Percentiles rank a stretch among this genome's conserved stretches.
phyloP scores from a whole-genome alignment of 176 grass and related monocot species.

The Aegilops longissima region DNA sequence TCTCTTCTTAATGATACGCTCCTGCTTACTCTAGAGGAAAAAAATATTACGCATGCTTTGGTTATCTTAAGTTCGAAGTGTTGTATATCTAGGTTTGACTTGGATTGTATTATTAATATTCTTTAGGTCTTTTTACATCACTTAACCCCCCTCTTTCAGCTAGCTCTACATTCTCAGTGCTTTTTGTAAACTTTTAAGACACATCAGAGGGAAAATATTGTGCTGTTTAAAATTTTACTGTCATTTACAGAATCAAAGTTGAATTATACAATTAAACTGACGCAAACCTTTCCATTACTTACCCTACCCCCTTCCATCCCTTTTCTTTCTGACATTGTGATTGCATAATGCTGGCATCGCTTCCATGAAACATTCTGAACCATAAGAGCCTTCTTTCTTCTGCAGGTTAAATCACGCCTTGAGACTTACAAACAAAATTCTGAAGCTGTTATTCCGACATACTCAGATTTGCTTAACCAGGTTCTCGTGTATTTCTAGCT shows the following conservation, averaged over 20 bases:
- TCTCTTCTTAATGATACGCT: constrained; percentile 1
- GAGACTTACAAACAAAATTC: constrained; percentile 76
- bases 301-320: background rate
- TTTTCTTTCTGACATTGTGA: background rate
- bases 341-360: background rate
- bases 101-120: background rate
- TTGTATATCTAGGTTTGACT: background rate
- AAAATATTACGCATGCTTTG: background rate
- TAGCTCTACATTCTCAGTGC: background rate
- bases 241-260: background rate
- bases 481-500: constrained; percentile 45
- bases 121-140: background rate
- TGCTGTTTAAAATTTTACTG: constrained; percentile 10
- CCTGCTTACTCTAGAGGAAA: background rate
- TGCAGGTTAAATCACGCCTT: constrained; percentile 82
- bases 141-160: background rate
- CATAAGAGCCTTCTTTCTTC: constrained; percentile 11
- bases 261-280: background rate
- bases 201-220: background rate
- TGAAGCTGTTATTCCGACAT: constrained; percentile 74
- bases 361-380: background rate
- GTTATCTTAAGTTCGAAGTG: background rate
- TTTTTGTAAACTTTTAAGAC: background rate
- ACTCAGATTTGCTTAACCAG: constrained; percentile 69
- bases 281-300: constrained; percentile 8